These are phyloP conservation scores for Butyriboletus loyo DNA, from an alignment of 768 basidiomycete genomes.

Conservation along the genomic window DNA sequence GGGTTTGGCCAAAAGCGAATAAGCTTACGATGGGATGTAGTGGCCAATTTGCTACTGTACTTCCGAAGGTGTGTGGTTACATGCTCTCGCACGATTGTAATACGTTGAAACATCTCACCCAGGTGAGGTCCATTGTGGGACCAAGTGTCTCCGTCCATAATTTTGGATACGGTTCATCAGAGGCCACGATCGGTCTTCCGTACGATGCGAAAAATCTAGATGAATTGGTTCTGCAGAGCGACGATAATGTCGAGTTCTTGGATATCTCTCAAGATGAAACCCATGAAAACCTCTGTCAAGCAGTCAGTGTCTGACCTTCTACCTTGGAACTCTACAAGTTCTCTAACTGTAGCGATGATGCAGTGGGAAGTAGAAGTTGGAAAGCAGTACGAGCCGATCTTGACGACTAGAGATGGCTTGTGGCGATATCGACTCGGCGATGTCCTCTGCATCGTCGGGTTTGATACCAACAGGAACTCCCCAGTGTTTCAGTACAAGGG, in stretches of 20 bases:
- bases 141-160: neutral
- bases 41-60: slow-evolving; percentile 5
- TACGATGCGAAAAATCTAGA: slow-evolving; percentile 4
- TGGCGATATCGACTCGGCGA: slow-evolving; percentile 25
- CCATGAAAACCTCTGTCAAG: slow-evolving; percentile 14
- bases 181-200: neutral
- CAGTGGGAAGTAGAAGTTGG: slow-evolving; percentile 21
- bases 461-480: neutral
- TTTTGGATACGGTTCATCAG: slow-evolving; percentile 11
- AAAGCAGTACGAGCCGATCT: slow-evolving; percentile 17
- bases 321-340: neutral
- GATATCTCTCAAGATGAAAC: slow-evolving; percentile 8
- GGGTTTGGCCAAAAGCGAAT: slow-evolving; percentile 14
- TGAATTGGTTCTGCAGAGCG: slow-evolving; percentile 2
- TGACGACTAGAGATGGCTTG: slow-evolving; percentile 21
- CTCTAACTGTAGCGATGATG: neutral
- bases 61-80: slow-evolving; percentile 11
- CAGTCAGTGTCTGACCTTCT: slow-evolving; percentile 5
- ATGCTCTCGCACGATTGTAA: neutral
- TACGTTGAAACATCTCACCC: neutral
- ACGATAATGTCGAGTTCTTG: slow-evolving; percentile 18
- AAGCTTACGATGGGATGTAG: slow-evolving; percentile 5
- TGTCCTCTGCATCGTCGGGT: slow-evolving; percentile 16
- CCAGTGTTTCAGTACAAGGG: slow-evolving; percentile 16
- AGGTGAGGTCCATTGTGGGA: slow-evolving; percentile 16